phyloP scores from a whole-genome alignment of 148 eudicot genomes.

The Rheum nobile region DNA sequence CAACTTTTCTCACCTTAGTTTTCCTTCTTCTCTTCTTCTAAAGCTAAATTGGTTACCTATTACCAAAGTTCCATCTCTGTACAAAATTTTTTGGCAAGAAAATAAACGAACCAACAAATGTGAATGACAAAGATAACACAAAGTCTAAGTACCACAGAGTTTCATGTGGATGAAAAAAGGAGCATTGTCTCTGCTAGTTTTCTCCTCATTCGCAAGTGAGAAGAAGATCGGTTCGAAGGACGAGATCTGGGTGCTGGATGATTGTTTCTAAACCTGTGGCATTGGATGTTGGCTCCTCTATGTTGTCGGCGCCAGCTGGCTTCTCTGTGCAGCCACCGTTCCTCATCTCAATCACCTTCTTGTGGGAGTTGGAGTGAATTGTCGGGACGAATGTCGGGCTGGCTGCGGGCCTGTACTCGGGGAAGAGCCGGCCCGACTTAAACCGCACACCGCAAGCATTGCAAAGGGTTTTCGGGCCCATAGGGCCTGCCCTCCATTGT shows the following conservation, averaged over 20 bases:
- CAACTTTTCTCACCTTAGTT: background rate
- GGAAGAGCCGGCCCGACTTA: conserved; percentile 84
- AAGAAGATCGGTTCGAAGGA: too few relatives aligned
- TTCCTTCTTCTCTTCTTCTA: background rate
- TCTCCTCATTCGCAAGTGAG: too few relatives aligned
- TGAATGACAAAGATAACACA: conserved; percentile 10
- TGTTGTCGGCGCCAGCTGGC: background rate
- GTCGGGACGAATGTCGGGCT: conserved; percentile 83
- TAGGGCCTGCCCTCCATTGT: conserved; percentile 92
- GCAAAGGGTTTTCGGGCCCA: conserved; percentile 92
- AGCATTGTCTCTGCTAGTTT: background rate
- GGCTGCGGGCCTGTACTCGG: conserved; percentile 93
- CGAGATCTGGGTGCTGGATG: too few relatives aligned
- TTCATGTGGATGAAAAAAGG: background rate
- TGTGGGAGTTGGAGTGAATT: conserved; percentile 89
- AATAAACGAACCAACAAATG: conserved; percentile 5
- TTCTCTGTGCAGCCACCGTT: conserved; percentile 8
- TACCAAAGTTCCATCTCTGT: conserved; percentile 1
- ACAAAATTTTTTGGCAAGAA: conserved; percentile 2
- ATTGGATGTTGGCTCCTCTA: background rate
- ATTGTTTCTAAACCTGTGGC: conserved; percentile 4
- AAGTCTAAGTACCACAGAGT: background rate
- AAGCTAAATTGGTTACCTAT: conserved; percentile 2
- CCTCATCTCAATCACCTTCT: conserved; percentile 92
- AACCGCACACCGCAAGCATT: conserved; percentile 92